phyloP scores from a whole-genome alignment of 2,329 filamentous ascomycete species.

The Ophiostoma australiae region DNA sequence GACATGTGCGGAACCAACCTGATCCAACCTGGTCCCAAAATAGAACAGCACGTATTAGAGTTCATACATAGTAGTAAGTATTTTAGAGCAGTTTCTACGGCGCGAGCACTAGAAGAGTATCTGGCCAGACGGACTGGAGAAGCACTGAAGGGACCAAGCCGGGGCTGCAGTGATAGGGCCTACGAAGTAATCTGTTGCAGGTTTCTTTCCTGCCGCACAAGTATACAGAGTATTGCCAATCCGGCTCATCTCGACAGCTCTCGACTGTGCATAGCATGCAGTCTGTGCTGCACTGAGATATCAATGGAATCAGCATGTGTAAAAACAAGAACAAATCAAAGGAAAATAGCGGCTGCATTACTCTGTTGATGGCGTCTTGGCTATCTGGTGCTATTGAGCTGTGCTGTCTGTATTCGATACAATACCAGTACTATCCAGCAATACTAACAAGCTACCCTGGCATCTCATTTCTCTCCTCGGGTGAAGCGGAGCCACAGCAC shows the following conservation, averaged over 20 bases:
- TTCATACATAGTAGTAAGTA: background rate
- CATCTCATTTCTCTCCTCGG: slow-evolving; percentile 9
- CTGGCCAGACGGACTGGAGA: background rate
- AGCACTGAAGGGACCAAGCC: background rate
- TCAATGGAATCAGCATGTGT: background rate
- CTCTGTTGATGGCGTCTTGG: background rate
- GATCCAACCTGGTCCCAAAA: slow-evolving; percentile 20
- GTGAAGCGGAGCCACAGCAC: slow-evolving; percentile 16
- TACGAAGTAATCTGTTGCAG: too few species aligned
- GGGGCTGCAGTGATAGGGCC: background rate
- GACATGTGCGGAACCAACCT: slow-evolving; percentile 18
- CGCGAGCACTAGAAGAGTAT: background rate
- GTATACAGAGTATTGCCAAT: background rate
- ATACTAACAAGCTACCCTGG: background rate
- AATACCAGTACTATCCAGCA: too few species aligned
- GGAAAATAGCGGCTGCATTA: background rate
- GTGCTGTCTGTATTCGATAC: too few species aligned
- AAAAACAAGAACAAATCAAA: background rate
- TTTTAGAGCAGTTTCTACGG: background rate
- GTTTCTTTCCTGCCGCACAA: background rate
- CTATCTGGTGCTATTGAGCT: background rate
- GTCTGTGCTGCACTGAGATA: background rate
- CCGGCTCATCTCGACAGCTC: background rate
- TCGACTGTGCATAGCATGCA: background rate
- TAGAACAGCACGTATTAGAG: slow-evolving; percentile 13